Evolutionary conservation across 495 filamentous ascomycete species (phyloP).

Genomic region (Penicillium mononematosum): DNA sequence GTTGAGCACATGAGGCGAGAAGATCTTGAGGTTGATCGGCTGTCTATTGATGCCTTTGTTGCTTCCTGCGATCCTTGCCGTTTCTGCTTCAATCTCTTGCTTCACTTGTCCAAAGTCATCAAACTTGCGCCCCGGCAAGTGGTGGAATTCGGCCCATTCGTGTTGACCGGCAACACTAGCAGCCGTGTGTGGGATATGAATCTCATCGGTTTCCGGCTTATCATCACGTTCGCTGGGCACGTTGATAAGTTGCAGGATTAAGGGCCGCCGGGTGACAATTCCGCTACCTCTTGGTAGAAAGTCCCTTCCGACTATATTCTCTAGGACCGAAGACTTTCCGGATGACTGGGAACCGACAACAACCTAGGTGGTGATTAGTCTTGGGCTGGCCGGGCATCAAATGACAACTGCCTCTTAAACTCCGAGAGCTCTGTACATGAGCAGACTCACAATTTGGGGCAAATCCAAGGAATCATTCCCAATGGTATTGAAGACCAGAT

Average conservation of each 20-base stretch:
- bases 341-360: conserved; percentile 98
- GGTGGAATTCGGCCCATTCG: conserved; percentile 98
- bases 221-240: conserved; percentile 78
- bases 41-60: conserved; percentile 99
- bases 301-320: conserved; percentile 98
- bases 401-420: neutral
- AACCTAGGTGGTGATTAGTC: conserved; percentile 57
- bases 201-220: conserved; percentile 60
- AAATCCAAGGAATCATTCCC: conserved; percentile 97
- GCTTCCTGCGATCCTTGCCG: conserved; percentile 87
- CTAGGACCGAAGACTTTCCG: conserved; percentile 97
- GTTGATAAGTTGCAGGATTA: conserved; percentile 98
- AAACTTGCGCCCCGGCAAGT: conserved; percentile 84
- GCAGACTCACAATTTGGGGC: conserved; percentile 84
- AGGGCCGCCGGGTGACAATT: conserved; percentile 89
- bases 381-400: conserved; percentile 3
- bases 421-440: neutral
- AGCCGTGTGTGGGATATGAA: conserved; percentile 67
- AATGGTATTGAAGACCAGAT: conserved; percentile 98
- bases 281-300: conserved; percentile 95
- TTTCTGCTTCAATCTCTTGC: conserved; percentile 96
- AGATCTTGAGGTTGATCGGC: conserved; percentile 98
- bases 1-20: conserved; percentile 94
- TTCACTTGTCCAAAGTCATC: conserved; percentile 91
- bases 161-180: conserved; percentile 66